Base-by-base conservation (phyloP, 1,139 yeast species). In the Geotrichum klebahnii region DNA sequence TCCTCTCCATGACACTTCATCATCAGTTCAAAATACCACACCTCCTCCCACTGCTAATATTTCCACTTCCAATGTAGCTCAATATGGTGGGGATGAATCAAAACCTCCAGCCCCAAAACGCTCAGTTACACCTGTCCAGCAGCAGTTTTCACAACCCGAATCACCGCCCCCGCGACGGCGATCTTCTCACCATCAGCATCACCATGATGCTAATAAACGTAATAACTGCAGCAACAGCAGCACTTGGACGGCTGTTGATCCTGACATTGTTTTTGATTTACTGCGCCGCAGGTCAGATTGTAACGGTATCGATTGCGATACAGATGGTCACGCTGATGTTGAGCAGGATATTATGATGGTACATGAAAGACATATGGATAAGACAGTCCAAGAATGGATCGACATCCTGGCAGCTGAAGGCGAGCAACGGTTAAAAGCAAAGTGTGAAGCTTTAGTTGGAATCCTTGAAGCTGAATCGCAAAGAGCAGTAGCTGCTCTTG, bases 331-430 rank as follows among this genome's bases (percentile, higher is more conserved):
- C n/a, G n/a, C n/a, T n/a, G n/a, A n/a, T n/a, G n/a, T n/a, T n/a
- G n/a, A n/a, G n/a, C n/a, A n/a, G n/a, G n/a, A n/a, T n/a, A n/a
- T n/a, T n/a, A n/a, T n/a, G 16, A 50, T 57, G 16, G 60, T 59
- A 23, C 31, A 44, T 16, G 44, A 24, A n/a, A 35, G 36, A 20
- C 90, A 84, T 59, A 72, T 84, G 59, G 72, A 77, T 26, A 79
- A 83, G 83, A 80, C 87, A 0, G 77, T 88, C 17, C 74, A 74
- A 47, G 79, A 84, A 54, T 88, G 95, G 95, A 68, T 86, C 19
- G 64, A 64, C 41, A 72, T 74, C 57, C 75, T 36, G n/a, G 47
- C 42, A 12, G 41, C 20, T 37, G 44, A 40, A 26, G 44, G 44
- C 35, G 44, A 31, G 32, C 37, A n/a, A 14, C 22, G 28, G 20